Percentiles rank a stretch among this genome's conserved stretches.
phyloP scores from a whole-genome alignment of 192 early-diverging fungal genomes.

The Linnemannia exigua region DNA sequence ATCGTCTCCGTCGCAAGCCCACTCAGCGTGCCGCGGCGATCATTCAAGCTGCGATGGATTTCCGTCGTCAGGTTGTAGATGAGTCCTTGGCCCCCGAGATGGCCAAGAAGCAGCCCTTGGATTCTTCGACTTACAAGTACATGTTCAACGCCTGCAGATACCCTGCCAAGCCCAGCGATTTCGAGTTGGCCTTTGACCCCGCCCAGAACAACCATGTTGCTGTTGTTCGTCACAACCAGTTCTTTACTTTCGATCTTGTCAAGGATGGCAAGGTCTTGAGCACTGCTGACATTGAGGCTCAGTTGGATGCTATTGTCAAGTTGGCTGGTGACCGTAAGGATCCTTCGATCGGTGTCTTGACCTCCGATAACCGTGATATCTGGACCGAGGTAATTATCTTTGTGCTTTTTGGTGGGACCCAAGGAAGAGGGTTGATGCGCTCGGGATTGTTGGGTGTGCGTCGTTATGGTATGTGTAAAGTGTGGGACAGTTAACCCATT shows the following conservation, averaged over 20 bases:
- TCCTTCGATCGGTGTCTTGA: constrained; percentile 87
- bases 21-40: constrained; percentile 91
- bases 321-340: constrained; percentile 76
- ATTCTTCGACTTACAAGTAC: constrained; percentile 93
- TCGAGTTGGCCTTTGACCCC: constrained; percentile 81
- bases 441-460: neutral
- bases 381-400: constrained; percentile 82
- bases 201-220: constrained; percentile 84
- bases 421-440: neutral
- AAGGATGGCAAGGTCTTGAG: constrained; percentile 86
- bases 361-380: constrained; percentile 93
- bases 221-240: constrained; percentile 93
- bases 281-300: constrained; percentile 84
- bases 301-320: constrained; percentile 57
- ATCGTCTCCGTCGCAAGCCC: constrained; percentile 81
- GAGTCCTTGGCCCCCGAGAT: constrained; percentile 81
- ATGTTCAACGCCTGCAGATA: constrained; percentile 98
- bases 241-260: constrained; percentile 83
- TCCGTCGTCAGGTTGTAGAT: constrained; percentile 83
- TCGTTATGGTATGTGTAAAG: neutral
- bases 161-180: constrained; percentile 88
- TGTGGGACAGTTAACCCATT: neutral
- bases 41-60: constrained; percentile 90
- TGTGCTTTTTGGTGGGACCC: neutral
- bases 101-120: constrained; percentile 82